Evolutionary conservation across 257 asterid genomes (phyloP).

Genomic region (Fraxinus pennsylvanica): DNA sequence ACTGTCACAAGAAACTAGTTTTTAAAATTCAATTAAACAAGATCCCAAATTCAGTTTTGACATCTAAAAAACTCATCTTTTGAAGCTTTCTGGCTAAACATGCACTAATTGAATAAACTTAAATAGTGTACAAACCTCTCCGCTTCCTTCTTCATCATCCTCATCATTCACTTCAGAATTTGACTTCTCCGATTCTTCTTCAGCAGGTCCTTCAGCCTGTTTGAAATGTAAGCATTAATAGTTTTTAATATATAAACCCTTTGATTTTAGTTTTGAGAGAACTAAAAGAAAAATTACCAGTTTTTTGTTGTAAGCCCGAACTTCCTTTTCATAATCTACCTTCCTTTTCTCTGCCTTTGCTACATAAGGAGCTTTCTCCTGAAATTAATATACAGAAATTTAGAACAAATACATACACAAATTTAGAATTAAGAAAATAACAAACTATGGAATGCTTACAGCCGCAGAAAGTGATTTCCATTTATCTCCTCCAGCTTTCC

Average conservation of each 20-base stretch:
- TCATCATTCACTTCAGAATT: conserved; percentile 39
- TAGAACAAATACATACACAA: background rate
- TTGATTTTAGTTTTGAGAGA: background rate
- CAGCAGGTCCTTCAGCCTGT: conserved; percentile 25
- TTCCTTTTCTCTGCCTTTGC: conserved; percentile 81
- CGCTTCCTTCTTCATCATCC: conserved; percentile 35
- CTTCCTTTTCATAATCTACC: conserved; percentile 61
- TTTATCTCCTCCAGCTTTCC: conserved; percentile 88
- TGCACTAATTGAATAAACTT: background rate
- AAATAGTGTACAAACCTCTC: conserved; percentile 27
- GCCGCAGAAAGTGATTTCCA: conserved; percentile 76
- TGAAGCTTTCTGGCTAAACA: background rate
- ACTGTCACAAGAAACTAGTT: no score
- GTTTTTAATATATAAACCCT: background rate
- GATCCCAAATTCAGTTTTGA: background rate
- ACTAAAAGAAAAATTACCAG: conserved; percentile 30
- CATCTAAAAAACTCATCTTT: background rate
- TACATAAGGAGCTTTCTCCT: conserved; percentile 80
- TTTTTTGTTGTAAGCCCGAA: conserved; percentile 70
- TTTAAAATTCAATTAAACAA: no score
- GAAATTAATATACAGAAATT: background rate
- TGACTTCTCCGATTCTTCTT: conserved; percentile 39
- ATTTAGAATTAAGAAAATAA: background rate
- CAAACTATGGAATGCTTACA: conserved; percentile 35
- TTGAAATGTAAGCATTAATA: background rate